phyloP scores from a whole-genome alignment of 2,329 filamentous ascomycete species.

The Botrytis squamosa region DNA sequence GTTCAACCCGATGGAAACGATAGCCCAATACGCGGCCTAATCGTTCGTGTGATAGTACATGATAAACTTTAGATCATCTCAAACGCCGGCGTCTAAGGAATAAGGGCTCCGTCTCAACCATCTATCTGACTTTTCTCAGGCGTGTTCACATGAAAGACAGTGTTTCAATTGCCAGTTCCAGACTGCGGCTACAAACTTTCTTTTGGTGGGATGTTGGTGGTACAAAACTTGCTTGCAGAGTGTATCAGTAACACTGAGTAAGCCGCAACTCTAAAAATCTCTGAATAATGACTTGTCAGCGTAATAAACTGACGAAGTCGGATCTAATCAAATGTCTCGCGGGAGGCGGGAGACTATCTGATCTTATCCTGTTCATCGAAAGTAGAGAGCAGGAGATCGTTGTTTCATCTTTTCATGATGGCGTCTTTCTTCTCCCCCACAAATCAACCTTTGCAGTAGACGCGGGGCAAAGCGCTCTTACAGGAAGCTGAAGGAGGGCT shows the following conservation, averaged over 20 bases:
- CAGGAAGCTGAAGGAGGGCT: constrained; percentile 18
- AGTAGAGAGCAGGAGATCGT: background rate
- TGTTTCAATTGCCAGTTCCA: background rate
- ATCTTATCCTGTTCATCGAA: background rate
- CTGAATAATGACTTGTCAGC: constrained; percentile 9
- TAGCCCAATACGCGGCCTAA: constrained; percentile 9
- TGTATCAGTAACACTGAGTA: constrained; percentile 10
- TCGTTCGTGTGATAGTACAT: background rate
- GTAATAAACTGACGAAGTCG: background rate
- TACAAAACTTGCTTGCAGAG: background rate
- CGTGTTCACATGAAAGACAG: constrained; percentile 12
- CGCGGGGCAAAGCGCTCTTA: constrained; percentile 21
- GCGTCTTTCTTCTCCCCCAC: constrained; percentile 17
- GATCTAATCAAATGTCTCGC: background rate
- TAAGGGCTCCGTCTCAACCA: background rate
- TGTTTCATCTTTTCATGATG: constrained; percentile 18
- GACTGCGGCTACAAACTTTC: background rate
- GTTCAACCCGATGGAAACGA: constrained; percentile 1
- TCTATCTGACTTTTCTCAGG: constrained; percentile 3
- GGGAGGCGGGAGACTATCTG: constrained; percentile 14
- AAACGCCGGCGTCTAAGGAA: constrained; percentile 11
- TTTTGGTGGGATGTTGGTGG: background rate
- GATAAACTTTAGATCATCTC: constrained; percentile 10
- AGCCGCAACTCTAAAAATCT: background rate
- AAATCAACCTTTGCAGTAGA: constrained; percentile 17